Conservation (phyloP, 208 protist genomes). For the Novymonas esmeraldas region DNA sequence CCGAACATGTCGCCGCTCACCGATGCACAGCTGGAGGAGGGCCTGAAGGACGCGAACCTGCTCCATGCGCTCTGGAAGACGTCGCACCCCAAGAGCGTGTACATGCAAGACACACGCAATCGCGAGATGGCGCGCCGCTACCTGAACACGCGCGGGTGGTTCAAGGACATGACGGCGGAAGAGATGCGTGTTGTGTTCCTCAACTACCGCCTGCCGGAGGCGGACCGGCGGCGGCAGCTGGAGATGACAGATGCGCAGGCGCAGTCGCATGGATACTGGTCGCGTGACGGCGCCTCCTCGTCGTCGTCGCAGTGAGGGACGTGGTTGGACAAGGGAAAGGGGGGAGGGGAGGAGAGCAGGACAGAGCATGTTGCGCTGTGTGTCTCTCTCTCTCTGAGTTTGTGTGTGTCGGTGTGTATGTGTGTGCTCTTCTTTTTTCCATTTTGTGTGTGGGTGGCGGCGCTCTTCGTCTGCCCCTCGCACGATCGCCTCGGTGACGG, state of each 20-base stretch:
- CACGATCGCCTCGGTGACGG: too few relatives aligned
- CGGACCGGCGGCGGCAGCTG: slow-evolving; percentile 52
- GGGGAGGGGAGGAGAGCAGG: not conserved
- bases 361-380: slow-evolving; percentile 2
- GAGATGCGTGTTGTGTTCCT: slow-evolving; percentile 82
- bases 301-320: not conserved
- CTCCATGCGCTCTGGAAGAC: slow-evolving; percentile 80
- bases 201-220: slow-evolving; percentile 63
- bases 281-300: slow-evolving; percentile 20
- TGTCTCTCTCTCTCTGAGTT: too few relatives aligned
- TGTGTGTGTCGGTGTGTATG: slow-evolving; percentile 4
- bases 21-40: slow-evolving; percentile 72
- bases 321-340: not conserved
- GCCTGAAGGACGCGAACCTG: slow-evolving; percentile 74
- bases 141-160: slow-evolving; percentile 82
- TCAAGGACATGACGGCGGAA: slow-evolving; percentile 80
- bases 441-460: too few relatives aligned
- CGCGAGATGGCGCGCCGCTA: slow-evolving; percentile 72
- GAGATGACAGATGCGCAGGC: slow-evolving; percentile 21
- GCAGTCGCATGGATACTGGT: slow-evolving; percentile 56
- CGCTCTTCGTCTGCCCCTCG: too few relatives aligned
- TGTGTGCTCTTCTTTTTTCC: not conserved
- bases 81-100: slow-evolving; percentile 66
- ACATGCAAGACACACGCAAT: slow-evolving; percentile 40
- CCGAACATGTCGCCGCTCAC: slow-evolving; percentile 66